Conservation (phyloP, 2,329 filamentous ascomycete genomes). For the Cyphellophora attinorum region DNA sequence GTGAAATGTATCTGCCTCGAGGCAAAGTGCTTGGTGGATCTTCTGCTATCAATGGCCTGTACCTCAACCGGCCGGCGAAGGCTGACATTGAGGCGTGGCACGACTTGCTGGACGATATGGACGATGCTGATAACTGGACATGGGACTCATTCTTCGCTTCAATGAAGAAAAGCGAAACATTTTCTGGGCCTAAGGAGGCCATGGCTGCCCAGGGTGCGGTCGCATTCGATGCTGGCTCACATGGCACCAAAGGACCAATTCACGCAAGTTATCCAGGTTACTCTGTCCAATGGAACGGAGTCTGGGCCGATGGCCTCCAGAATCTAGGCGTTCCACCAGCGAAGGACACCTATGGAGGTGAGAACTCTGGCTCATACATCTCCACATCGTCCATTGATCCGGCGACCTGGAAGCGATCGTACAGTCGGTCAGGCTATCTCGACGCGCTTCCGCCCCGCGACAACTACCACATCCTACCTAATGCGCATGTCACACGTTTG, state of each 20-base stretch:
- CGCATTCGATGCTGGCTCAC: constrained; percentile 27
- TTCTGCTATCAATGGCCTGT: constrained; percentile 27
- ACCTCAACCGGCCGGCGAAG: constrained; percentile 25
- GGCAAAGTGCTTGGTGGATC: constrained; percentile 26
- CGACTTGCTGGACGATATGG: constrained; percentile 24
- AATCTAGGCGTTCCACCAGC: constrained; percentile 21
- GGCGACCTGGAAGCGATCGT: constrained; percentile 26
- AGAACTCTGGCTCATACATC: constrained; percentile 24
- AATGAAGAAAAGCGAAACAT: constrained; percentile 27
- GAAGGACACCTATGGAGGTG: constrained; percentile 22
- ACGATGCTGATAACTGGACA: constrained; percentile 25
- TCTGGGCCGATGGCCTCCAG: constrained; percentile 11
- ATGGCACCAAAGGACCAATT: constrained; percentile 39
- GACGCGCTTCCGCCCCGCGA: constrained; percentile 23
- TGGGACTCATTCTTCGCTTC: constrained; percentile 26
- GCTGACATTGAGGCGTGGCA: constrained; percentile 26
- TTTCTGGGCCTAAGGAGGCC: constrained; percentile 29
- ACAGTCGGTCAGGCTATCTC: constrained; percentile 26
- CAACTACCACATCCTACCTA: constrained; percentile 23
- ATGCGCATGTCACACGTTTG: constrained; percentile 14
- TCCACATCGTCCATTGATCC: constrained; percentile 26
- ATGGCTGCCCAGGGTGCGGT: constrained; percentile 28
- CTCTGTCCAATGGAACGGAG: constrained; percentile 13
- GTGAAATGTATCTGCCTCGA: constrained; percentile 24
- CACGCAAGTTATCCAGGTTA: constrained; percentile 36